Percentiles rank a stretch among this genome's conserved stretches.
Conservation (phyloP, 2,329 filamentous ascomycete genomes). For the Penicillium oxalicum region DNA sequence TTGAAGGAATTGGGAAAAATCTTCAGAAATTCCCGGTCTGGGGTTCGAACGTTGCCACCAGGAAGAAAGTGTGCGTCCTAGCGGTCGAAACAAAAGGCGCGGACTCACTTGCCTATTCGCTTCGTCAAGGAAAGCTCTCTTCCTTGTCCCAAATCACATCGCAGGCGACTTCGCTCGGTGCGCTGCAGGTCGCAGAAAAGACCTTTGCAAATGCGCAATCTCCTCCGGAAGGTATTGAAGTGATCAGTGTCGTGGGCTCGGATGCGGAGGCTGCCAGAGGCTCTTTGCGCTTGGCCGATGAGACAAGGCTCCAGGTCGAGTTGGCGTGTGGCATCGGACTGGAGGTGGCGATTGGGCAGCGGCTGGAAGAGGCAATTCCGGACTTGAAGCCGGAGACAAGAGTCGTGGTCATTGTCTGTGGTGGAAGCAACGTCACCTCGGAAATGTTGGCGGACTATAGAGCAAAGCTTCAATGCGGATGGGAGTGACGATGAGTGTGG, state of each 20-base stretch:
- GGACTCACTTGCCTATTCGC: constrained; percentile 57
- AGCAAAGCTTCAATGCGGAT: constrained; percentile 33
- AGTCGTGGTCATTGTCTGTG: constrained; percentile 35
- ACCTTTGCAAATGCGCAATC: constrained; percentile 57
- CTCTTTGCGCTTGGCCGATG: constrained; percentile 68
- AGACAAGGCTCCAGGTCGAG: constrained; percentile 73
- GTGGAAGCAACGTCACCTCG: constrained; percentile 47
- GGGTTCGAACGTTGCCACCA: neutral
- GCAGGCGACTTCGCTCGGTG: constrained; percentile 65
- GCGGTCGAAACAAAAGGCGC: constrained; percentile 70
- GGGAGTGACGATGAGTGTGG: constrained; percentile 13
- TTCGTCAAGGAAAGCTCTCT: constrained; percentile 50
- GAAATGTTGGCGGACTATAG: constrained; percentile 48
- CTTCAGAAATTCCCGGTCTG: constrained; percentile 1
- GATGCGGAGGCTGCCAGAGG: constrained; percentile 74
- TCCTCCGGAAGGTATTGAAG: constrained; percentile 36
- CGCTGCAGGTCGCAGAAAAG: constrained; percentile 56
- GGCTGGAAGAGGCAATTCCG: constrained; percentile 22
- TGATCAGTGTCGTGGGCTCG: constrained; percentile 56
- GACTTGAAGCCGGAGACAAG: constrained; percentile 26
- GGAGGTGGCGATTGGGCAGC: constrained; percentile 33
- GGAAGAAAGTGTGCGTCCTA: constrained; percentile 44
- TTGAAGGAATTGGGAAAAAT: constrained; percentile 52
- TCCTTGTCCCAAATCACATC: constrained; percentile 64
- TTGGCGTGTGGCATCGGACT: constrained; percentile 74